Conservation (phyloP, 2,329 filamentous ascomycete species). For the Coniella lustricola region DNA sequence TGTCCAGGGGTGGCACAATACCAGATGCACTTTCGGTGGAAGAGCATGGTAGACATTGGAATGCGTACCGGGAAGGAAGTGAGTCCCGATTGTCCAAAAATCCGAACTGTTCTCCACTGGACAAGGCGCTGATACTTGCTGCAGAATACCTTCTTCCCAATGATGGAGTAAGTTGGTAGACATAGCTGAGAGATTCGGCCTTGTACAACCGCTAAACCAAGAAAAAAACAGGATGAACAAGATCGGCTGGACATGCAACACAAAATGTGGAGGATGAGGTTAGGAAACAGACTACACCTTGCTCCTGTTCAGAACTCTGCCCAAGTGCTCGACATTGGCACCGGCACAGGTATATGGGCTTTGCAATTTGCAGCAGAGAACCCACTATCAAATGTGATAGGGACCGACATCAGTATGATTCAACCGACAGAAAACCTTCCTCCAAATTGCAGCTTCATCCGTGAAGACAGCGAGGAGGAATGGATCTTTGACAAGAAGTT, state of each 20-base stretch:
- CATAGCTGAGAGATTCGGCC: too few relatives aligned
- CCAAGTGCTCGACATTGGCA: slow-evolving; percentile 5
- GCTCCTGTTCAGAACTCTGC: not conserved
- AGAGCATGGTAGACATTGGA: slow-evolving; percentile 1
- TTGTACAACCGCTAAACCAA: not conserved
- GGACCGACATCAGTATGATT: slow-evolving; percentile 18
- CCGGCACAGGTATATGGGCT: slow-evolving; percentile 8
- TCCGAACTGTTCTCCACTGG: not conserved
- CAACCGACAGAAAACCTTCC: slow-evolving; percentile 16
- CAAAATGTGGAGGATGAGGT: not conserved
- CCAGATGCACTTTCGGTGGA: slow-evolving; percentile 3
- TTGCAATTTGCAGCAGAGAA: slow-evolving; percentile 4
- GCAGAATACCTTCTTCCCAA: slow-evolving; percentile 7
- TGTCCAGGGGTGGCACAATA: not conserved
- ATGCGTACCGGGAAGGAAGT: slow-evolving; percentile 7
- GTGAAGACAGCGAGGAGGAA: slow-evolving; percentile 7
- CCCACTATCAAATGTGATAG: slow-evolving; percentile 6
- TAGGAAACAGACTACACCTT: not conserved
- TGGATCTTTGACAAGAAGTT: slow-evolving; percentile 1
- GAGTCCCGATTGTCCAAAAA: not conserved
- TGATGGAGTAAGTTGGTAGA: slow-evolving; percentile 1
- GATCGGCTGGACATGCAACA: slow-evolving; percentile 6
- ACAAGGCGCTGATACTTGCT: not conserved
- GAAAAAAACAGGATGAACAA: not conserved
- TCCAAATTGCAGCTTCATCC: slow-evolving; percentile 1